Evolutionary conservation across 1,284 basidiomycete species (phyloP).

Genomic region (Bjerkandera adusta): DNA sequence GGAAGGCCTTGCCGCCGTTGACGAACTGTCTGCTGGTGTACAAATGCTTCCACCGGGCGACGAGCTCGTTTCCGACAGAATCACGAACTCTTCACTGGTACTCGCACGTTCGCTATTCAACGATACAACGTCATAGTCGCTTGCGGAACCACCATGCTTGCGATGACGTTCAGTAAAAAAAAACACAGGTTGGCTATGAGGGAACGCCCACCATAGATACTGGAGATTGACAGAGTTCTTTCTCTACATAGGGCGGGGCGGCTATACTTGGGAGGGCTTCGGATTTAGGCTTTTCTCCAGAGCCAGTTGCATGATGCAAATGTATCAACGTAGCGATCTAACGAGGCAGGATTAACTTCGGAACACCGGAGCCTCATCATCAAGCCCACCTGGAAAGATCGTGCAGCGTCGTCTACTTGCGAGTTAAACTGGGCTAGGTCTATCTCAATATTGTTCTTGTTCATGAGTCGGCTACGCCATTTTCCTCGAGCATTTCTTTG

Average conservation of each 20-base stretch:
- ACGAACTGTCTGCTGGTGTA: too few relatives aligned
- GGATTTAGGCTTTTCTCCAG: constrained; percentile 38
- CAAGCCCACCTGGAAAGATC: constrained; percentile 21
- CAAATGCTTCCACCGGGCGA: too few relatives aligned
- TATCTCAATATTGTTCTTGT: constrained; percentile 22
- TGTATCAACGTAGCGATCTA: constrained; percentile 24
- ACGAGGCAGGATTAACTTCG: constrained; percentile 25
- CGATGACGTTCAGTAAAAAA: too few relatives aligned
- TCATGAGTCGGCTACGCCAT: constrained; percentile 21
- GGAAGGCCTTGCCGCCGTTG: too few relatives aligned
- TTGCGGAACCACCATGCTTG: too few relatives aligned
- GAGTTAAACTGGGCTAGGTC: constrained; percentile 18
- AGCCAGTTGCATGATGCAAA: constrained; percentile 32
- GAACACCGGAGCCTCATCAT: neutral
- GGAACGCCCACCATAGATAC: too few relatives aligned
- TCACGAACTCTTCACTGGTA: neutral
- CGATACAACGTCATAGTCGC: too few relatives aligned
- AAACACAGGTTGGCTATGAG: too few relatives aligned
- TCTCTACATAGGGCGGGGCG: too few relatives aligned
- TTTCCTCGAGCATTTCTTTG: constrained; percentile 17
- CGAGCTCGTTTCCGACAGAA: neutral
- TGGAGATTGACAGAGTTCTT: too few relatives aligned
- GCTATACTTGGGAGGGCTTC: constrained; percentile 38
- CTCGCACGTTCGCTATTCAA: neutral
- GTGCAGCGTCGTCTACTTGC: constrained; percentile 22